Evolutionary conservation across 305 asterid genomes (phyloP).

Genomic region (Withania somnifera): DNA sequence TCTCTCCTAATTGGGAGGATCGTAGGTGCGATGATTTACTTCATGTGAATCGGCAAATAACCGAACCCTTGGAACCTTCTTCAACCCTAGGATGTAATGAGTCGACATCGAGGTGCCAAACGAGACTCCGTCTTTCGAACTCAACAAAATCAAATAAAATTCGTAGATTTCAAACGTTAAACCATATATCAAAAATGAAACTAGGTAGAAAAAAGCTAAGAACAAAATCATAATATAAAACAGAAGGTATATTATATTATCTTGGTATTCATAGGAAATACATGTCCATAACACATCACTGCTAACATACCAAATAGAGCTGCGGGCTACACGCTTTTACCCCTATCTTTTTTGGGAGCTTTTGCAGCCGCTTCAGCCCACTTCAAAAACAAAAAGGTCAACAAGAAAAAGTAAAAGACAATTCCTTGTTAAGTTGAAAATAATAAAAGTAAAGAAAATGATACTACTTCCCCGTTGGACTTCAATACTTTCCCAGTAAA

Average conservation of each 20-base stretch:
- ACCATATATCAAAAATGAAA: neutral
- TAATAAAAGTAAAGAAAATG: neutral
- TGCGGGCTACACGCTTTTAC: slow-evolving; percentile 44
- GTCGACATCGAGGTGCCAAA: no score
- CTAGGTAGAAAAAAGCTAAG: neutral
- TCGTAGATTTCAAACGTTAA: neutral
- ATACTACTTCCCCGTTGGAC: slow-evolving; percentile 7
- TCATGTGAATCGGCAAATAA: no score
- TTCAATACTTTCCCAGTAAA: slow-evolving; percentile 29
- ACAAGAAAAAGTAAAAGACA: no score
- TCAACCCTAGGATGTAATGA: no score
- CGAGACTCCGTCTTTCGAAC: no score
- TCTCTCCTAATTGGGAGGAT: no score
- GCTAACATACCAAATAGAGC: slow-evolving; percentile 14
- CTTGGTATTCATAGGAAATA: neutral
- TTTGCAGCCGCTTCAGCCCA: slow-evolving; percentile 56
- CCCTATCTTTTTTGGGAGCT: neutral
- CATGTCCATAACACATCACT: neutral
- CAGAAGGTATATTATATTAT: neutral
- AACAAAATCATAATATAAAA: neutral
- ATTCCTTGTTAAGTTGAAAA: no score
- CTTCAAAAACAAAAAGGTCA: neutral
- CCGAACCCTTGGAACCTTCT: no score
- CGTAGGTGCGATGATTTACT: no score
- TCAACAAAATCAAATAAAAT: neutral